Base-by-base conservation (phyloP, 2,329 filamentous ascomycete species). In the Colletotrichum simmondsii region DNA sequence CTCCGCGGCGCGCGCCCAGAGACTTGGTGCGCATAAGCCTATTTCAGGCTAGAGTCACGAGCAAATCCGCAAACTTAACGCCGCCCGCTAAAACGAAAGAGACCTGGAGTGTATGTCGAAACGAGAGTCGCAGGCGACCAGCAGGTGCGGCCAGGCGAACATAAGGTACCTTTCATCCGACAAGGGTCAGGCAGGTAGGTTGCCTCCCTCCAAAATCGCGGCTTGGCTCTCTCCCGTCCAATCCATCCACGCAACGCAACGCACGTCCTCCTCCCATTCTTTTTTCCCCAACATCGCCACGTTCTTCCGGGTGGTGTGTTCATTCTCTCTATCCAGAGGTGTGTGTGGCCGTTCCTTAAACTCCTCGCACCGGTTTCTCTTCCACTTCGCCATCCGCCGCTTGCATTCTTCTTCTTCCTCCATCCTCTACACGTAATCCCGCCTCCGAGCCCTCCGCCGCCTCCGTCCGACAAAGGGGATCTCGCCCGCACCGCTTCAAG, bases 41-140 rank as follows among this genome's bases (percentile, higher is more conserved):
- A 65, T 42, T 61, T 72, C 66, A 65, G 71, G 71, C 49, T 73
- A 71, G 71, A 73, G 66, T 73, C 71, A 73, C 66, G 66, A 73
- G 71, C 60, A 71, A 71, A 67, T 60, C 60, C n/a, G 54, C 70
- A 52, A 65, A 72, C 26, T 65, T 70, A 30, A 70, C 42, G 35
- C 68, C 57, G 22, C n/a, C 62, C 62, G 60, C 54, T 63, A 54
- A 60, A 54, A 58, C 61, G 54, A 28, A 57, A 63, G 63, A 52
- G 52, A 64, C 30, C 30, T 32, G 30, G 30, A 32, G 30, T 32
- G 54, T n/a, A n/a, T 49, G 22, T 32, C 12, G 37, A 37, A 57
- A 26, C 37, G 37, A 42, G 37, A 42, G 19, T 30, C 32, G 52
- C 42, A 37, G 52, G 59, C 59, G 54, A 57, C 57, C 42, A 49